Base-by-base conservation (phyloP, 106 monocot species). In the Amphibolis antarctica region DNA sequence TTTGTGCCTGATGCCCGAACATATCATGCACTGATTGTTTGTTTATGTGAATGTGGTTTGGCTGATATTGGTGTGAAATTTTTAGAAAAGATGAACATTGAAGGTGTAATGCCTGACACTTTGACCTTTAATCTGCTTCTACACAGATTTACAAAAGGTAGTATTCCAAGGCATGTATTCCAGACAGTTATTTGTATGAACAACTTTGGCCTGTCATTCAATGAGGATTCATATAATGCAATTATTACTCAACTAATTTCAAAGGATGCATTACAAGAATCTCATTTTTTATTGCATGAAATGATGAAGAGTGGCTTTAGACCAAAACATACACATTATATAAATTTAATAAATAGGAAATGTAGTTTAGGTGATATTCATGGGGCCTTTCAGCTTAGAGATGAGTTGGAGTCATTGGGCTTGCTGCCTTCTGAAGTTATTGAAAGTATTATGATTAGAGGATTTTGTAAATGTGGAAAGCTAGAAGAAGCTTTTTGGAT, bases 401-500 rank as follows among this genome's bases (percentile, higher is more conserved):
- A 86, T 70, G 93, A 93, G 72, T 85, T 88, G 85, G 75, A 83
- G 66, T 52, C 44, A 7, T 20, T 77, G 44, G 82, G 79, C 10
- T 14, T 85, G 24, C 80, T 83, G 44, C 93, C 80, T 22, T 27
- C 28, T 53, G 83, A 88, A 69, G 88, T 93, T 44, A 78, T 81
- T 44, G 85, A 83, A 49, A 83, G 93, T 28, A 43, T 78, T 6
- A 79, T 93, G 54, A 43, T 93, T 46, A 80, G 88, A 75, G 85
- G 83, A 10, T 79, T 93, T 58, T 86, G 85, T 46, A 88, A 79
- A 69, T 88, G 79, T 71, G 79, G 88, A 44, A 93, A 79, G 69
- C 61, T 93, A 71, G 88, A 83, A 66, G 88, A 83, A 61, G 88
- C 93, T 57, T 67, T 88, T 42, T 31, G 85, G 10, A 74, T 86